Conservation (phyloP, 441 rosid genomes). For the Corymbia citriodora region DNA sequence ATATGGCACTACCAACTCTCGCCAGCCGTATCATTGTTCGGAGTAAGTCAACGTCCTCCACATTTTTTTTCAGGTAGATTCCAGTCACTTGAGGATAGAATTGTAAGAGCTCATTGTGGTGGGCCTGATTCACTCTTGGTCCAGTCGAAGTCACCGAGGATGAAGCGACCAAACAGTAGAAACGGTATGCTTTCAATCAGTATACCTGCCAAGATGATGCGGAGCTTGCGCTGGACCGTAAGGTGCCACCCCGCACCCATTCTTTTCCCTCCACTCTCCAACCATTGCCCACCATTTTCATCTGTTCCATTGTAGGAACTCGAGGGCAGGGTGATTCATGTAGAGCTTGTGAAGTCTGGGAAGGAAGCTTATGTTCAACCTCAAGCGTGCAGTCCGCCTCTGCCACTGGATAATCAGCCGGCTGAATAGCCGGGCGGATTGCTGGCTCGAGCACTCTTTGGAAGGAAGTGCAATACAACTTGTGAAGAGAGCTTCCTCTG, state of each 20-base stretch:
- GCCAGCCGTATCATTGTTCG: background rate
- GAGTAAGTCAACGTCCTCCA: background rate
- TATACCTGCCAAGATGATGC: slow-evolving; percentile 48
- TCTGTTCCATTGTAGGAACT: slow-evolving; percentile 21
- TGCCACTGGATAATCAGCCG: slow-evolving; percentile 24
- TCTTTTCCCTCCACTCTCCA: background rate
- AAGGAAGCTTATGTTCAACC: slow-evolving; percentile 31
- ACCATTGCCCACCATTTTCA: background rate
- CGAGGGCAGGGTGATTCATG: slow-evolving; percentile 53
- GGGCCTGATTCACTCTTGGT: background rate
- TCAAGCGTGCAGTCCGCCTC: slow-evolving; percentile 52
- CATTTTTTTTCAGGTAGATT: background rate
- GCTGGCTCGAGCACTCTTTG: background rate
- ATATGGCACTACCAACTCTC: background rate
- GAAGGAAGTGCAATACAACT: background rate
- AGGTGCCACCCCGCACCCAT: slow-evolving; percentile 16
- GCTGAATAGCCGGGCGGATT: slow-evolving; percentile 19
- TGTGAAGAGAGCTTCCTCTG: background rate
- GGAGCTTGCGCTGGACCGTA: slow-evolving; percentile 41
- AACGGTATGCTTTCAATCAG: slow-evolving; percentile 58
- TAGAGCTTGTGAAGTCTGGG: slow-evolving; percentile 65
- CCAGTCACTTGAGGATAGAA: background rate
- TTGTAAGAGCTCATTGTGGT: background rate
- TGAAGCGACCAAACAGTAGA: slow-evolving; percentile 36
- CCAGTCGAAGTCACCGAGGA: slow-evolving; percentile 47